These are phyloP conservation scores for Keithomyces neogunnii DNA, from an alignment of 2,329 filamentous ascomycete genomes.

Conservation along the genomic window DNA sequence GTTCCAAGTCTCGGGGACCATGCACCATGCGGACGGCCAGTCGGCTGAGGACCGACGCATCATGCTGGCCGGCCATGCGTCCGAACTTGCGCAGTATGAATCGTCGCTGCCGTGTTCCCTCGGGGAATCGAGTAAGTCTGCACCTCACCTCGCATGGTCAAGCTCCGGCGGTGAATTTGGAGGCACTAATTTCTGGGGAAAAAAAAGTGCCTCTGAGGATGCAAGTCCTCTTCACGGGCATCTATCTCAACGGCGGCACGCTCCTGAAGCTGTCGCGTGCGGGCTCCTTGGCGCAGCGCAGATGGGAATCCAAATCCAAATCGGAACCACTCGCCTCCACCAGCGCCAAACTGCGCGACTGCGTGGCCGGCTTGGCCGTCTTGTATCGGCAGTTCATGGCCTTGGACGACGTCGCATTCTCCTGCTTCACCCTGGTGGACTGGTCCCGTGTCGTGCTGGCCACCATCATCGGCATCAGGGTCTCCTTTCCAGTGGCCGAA, in stretches of 20 bases:
- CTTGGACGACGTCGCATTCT: conserved; percentile 22
- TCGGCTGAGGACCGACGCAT: conserved; percentile 32
- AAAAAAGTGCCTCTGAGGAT: conserved; percentile 20
- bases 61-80: conserved; percentile 38
- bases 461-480: conserved; percentile 34
- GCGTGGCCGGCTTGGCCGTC: conserved; percentile 16
- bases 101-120: conserved; percentile 25
- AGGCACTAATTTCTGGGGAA: conserved; percentile 11
- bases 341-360: conserved; percentile 13
- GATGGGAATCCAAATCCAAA: background rate
- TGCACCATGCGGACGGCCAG: conserved; percentile 18
- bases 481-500: conserved; percentile 35
- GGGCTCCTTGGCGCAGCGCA: background rate
- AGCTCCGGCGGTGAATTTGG: background rate
- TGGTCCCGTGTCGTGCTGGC: conserved; percentile 32
- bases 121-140: conserved; percentile 13
- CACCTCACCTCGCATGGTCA: background rate
- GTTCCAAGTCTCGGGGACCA: conserved; percentile 27
- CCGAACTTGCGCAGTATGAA: conserved; percentile 35
- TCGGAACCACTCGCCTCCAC: conserved; percentile 10
- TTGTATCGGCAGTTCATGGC: conserved; percentile 24
- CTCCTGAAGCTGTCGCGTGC: conserved; percentile 19
- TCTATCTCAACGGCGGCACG: conserved; percentile 30
- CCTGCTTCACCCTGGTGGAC: conserved; percentile 31
- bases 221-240: conserved; percentile 25